Percentiles rank a stretch among this genome's conserved stretches.
These are phyloP conservation scores for Aureobasidium leucospermi DNA, from an alignment of 2,329 filamentous ascomycete species.

Conservation along the genomic window DNA sequence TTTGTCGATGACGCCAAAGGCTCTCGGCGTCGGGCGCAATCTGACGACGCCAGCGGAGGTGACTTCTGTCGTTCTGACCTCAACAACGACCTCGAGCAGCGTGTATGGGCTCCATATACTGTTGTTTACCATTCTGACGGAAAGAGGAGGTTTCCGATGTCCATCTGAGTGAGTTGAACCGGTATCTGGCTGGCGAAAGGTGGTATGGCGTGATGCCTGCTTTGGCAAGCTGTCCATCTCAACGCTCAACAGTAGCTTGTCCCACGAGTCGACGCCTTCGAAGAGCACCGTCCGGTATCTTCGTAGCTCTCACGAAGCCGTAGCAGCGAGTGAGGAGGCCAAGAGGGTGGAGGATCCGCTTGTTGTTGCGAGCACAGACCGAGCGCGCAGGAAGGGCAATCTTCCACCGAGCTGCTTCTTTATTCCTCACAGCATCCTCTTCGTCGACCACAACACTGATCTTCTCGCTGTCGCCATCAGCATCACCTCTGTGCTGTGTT, in stretches of 20 bases:
- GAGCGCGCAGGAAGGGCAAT: not conserved
- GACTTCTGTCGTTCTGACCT: not conserved
- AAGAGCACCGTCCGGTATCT: not conserved
- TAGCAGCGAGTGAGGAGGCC: not conserved
- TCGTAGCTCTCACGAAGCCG: not conserved
- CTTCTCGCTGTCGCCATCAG: not conserved
- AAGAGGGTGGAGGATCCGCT: not conserved
- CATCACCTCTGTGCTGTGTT: not conserved
- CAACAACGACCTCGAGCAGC: not conserved
- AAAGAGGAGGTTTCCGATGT: not conserved
- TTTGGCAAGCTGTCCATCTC: not conserved
- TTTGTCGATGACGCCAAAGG: not conserved
- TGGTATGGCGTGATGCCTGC: not conserved
- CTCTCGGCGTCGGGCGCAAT: not conserved
- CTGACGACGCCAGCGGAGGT: not conserved
- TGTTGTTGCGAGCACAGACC: not conserved
- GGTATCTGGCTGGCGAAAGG: not conserved
- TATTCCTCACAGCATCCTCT: not conserved
- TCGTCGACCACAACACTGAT: not conserved
- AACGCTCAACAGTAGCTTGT: not conserved
- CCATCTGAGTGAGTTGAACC: not conserved
- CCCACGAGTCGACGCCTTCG: not conserved
- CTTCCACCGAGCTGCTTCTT: not conserved
- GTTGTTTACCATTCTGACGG: not conserved
- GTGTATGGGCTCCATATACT: not conserved